Percentiles rank a stretch among this genome's conserved stretches.
Conservation (phyloP, 1,284 basidiomycete species). For the Mycena sp. region DNA sequence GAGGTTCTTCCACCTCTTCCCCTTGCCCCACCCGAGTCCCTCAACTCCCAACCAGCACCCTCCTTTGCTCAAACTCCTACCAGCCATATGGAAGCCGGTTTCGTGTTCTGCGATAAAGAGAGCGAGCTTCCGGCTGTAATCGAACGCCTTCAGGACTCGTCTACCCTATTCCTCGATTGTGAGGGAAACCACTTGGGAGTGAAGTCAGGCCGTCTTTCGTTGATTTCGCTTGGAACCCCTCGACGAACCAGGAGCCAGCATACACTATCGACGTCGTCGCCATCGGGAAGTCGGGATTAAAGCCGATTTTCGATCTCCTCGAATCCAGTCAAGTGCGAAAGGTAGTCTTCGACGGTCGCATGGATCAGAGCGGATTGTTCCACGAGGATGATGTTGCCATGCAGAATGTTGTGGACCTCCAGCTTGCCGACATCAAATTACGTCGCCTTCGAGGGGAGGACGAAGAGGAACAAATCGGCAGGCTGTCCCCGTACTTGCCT, state of each 20-base stretch:
- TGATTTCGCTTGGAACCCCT: constrained; percentile 11
- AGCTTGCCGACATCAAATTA: constrained; percentile 32
- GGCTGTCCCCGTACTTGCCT: background rate
- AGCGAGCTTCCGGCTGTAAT: background rate
- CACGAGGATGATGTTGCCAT: constrained; percentile 27
- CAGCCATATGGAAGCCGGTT: too few species aligned
- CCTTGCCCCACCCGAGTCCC: too few species aligned
- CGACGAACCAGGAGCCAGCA: background rate
- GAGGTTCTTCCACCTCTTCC: too few species aligned
- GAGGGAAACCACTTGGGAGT: constrained; percentile 9
- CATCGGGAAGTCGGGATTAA: background rate
- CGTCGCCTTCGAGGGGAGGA: constrained; percentile 1
- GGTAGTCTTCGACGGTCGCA: constrained; percentile 28
- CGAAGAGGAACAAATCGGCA: background rate
- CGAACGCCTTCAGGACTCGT: background rate
- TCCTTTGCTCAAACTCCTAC: too few species aligned
- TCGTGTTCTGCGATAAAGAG: constrained; percentile 7
- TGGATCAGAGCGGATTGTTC: constrained; percentile 29
- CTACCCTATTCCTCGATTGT: constrained; percentile 15
- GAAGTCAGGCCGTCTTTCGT: background rate
- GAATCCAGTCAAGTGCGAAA: constrained; percentile 8
- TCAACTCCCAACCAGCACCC: too few species aligned
- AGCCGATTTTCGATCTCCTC: constrained; percentile 19
- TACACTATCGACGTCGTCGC: constrained; percentile 15
- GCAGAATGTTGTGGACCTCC: constrained; percentile 33